phyloP scores from a whole-genome alignment of 108 stramenopile species.

The Nannochloropsis granulata region DNA sequence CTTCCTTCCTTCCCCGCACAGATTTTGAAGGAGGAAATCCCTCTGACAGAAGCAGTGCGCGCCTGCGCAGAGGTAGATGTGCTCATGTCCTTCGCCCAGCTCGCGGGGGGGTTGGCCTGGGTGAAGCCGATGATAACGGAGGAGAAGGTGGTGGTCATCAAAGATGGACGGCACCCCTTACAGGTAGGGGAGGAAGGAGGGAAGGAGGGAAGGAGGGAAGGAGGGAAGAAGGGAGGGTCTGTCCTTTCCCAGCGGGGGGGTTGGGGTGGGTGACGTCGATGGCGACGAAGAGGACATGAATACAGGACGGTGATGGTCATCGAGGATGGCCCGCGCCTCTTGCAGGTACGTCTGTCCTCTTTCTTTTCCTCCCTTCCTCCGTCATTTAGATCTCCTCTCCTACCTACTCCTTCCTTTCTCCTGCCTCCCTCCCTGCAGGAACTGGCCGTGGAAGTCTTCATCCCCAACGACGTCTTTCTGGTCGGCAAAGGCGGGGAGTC shows the following conservation, averaged over 20 bases:
- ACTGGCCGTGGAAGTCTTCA: slow-evolving; percentile 63
- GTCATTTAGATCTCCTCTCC: background rate
- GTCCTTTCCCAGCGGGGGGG: no score
- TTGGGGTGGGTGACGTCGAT: no score
- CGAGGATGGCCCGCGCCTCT: background rate
- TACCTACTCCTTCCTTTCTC: background rate
- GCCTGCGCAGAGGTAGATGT: slow-evolving; percentile 73
- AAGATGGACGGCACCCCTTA: slow-evolving; percentile 77
- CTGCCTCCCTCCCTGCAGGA: slow-evolving; percentile 34
- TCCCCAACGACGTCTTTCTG: slow-evolving; percentile 67
- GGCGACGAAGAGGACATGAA: no score
- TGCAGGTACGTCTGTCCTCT: background rate
- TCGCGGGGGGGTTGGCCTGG: slow-evolving; percentile 65
- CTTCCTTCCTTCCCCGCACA: background rate
- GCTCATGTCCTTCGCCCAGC: slow-evolving; percentile 59
- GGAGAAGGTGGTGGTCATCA: slow-evolving; percentile 54
- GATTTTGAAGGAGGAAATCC: slow-evolving; percentile 58
- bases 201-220: no score
- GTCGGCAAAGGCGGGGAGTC: slow-evolving; percentile 4
- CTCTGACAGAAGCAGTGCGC: slow-evolving; percentile 57
- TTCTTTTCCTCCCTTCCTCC: background rate
- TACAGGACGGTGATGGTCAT: no score
- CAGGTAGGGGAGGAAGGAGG: slow-evolving; percentile 41
- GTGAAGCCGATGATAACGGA: slow-evolving; percentile 49
- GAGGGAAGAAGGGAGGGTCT: background rate